Conservation (phyloP, 176 grass and related monocot genomes). For the Oryza nivara region DNA sequence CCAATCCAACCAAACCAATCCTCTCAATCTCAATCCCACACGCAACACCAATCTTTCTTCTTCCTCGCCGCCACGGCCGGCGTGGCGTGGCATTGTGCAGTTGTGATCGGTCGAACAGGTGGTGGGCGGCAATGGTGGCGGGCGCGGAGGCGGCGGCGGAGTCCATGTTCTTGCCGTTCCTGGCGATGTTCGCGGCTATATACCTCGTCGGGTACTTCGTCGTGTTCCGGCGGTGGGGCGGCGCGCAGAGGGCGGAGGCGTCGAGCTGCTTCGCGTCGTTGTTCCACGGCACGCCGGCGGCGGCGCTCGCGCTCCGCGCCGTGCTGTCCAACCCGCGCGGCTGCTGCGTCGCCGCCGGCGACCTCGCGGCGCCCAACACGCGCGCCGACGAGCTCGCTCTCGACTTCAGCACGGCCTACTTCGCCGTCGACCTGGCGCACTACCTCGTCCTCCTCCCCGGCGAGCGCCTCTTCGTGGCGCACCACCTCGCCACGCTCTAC, state of each 20-base stretch:
- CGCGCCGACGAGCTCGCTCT: constrained; percentile 54
- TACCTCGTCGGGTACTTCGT: constrained; percentile 60
- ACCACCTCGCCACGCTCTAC: constrained; percentile 83
- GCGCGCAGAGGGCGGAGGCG: constrained; percentile 48
- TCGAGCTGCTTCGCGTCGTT: constrained; percentile 92
- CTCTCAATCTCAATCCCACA: background rate
- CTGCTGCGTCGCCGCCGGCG: constrained; percentile 6
- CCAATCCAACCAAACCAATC: constrained; percentile 9
- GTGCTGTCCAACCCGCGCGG: constrained; percentile 32
- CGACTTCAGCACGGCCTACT: constrained; percentile 83
- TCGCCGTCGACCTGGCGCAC: constrained; percentile 72
- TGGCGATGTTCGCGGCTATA: constrained; percentile 55
- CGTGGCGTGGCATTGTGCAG: background rate
- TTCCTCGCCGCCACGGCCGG: background rate
- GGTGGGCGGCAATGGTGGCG: background rate
- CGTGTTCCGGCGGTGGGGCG: constrained; percentile 72
- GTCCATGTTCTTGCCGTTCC: constrained; percentile 59
- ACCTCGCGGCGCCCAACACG: constrained; percentile 59
- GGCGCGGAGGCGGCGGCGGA: background rate
- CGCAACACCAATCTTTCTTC: background rate
- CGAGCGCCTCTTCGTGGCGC: constrained; percentile 70
- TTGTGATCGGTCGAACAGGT: background rate
- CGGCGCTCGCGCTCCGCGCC: constrained; percentile 54
- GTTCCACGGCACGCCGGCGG: constrained; percentile 74
- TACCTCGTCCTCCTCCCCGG: constrained; percentile 65